These are phyloP conservation scores for Candida palmyrensis DNA, from an alignment of 805 yeast genomes.

Conservation along the genomic window DNA sequence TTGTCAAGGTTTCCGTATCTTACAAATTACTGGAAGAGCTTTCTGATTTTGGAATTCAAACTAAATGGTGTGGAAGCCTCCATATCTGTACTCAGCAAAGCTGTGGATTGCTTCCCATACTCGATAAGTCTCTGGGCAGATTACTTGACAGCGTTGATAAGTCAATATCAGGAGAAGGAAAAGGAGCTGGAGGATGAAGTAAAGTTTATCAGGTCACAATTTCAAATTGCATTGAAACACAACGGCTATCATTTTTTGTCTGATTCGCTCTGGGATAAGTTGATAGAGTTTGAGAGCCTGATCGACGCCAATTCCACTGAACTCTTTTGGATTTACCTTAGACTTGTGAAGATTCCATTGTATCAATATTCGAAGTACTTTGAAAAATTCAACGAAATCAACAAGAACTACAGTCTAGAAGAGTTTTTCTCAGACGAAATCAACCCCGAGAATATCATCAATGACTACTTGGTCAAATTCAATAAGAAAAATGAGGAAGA, in stretches of 20 bases:
- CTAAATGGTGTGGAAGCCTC: conserved; percentile 51
- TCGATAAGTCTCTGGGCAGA: conserved; percentile 69
- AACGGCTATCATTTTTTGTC: conserved; percentile 73
- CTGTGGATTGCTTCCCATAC: conserved; percentile 48
- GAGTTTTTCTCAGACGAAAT: conserved; percentile 20
- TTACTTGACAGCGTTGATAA: conserved; percentile 48
- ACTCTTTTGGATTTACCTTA: conserved; percentile 36
- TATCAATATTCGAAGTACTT: conserved; percentile 84
- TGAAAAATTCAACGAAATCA: conserved; percentile 39
- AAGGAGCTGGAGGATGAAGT: conserved; percentile 15
- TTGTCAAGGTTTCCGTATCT: conserved; percentile 55
- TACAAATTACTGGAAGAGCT: conserved; percentile 61
- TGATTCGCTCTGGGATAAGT: conserved; percentile 80
- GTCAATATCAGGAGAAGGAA: conserved; percentile 24
- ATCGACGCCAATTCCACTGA: conserved; percentile 31
- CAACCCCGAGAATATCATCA: conserved; percentile 12
- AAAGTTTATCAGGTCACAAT: conserved; percentile 33
- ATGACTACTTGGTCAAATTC: conserved; percentile 17
- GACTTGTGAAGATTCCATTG: conserved; percentile 57
- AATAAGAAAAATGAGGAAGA: conserved; percentile 16
- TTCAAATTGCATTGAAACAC: conserved; percentile 41
- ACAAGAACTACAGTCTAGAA: conserved; percentile 11
- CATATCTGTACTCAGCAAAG: conserved; percentile 36
- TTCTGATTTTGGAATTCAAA: conserved; percentile 50
- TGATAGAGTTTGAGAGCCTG: conserved; percentile 54